Evolutionary conservation across 2,329 filamentous ascomycete genomes (phyloP).

Genomic region (Colletotrichum higginsianum): DNA sequence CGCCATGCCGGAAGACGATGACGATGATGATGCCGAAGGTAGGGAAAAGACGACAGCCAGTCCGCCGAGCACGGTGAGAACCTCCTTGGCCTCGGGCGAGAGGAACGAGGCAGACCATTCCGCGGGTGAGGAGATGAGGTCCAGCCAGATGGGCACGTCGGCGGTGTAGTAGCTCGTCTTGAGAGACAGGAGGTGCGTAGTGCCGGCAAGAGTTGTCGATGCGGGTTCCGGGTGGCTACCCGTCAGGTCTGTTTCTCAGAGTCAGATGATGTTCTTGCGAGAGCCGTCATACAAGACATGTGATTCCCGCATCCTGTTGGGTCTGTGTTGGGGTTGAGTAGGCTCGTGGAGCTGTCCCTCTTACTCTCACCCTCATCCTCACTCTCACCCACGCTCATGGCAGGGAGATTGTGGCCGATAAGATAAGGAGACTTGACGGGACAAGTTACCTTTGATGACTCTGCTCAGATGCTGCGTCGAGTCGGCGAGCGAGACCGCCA

Average conservation of each 20-base stretch:
- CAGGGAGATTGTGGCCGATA: constrained; percentile 12
- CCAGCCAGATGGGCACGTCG: constrained; percentile 77
- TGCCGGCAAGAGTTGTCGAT: constrained; percentile 67
- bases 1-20: not conserved
- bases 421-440: constrained; percentile 15
- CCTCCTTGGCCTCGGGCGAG: constrained; percentile 72
- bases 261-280: not conserved
- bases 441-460: constrained; percentile 67
- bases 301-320: not conserved
- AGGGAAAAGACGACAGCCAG: constrained; percentile 69
- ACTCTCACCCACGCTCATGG: constrained; percentile 5
- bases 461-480: constrained; percentile 62
- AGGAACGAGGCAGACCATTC: constrained; percentile 74
- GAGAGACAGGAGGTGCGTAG: constrained; percentile 69
- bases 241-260: constrained; percentile 64
- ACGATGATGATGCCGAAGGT: constrained; percentile 40
- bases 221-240: constrained; percentile 59
- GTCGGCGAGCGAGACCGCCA: constrained; percentile 68
- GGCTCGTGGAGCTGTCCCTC: constrained; percentile 1
- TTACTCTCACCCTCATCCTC: not conserved
- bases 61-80: constrained; percentile 73
- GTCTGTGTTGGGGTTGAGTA: not conserved
- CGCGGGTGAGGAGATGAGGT: constrained; percentile 65
- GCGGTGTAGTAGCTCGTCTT: constrained; percentile 74
- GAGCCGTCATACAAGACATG: constrained; percentile 14